A percentile compares a stretch with the other conserved stretches of the same genome.
Conservation (phyloP, 2,329 filamentous ascomycete genomes). For the Chaetomium globosum region DNA sequence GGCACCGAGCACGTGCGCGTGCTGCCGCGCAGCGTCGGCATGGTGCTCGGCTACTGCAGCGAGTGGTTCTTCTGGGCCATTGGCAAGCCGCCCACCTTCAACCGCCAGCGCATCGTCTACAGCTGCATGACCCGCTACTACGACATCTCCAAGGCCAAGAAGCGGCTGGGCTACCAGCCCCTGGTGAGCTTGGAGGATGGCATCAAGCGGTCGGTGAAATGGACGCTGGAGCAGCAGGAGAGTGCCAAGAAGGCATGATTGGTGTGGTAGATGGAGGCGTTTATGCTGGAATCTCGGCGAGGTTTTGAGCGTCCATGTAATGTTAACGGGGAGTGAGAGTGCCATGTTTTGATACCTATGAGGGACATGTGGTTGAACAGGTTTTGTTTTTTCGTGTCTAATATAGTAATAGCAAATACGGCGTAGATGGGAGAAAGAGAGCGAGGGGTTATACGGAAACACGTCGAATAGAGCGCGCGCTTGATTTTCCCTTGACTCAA, state of each 20-base stretch:
- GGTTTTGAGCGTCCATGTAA: slow-evolving; percentile 1
- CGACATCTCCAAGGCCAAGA: slow-evolving; percentile 74
- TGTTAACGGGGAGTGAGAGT: too few relatives aligned
- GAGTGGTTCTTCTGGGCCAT: slow-evolving; percentile 56
- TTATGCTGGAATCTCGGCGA: not conserved
- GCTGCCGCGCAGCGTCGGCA: slow-evolving; percentile 55
- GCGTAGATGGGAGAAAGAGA: not conserved
- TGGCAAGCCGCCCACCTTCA: slow-evolving; percentile 60
- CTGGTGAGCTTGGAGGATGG: slow-evolving; percentile 69
- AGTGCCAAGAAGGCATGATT: slow-evolving; percentile 23
- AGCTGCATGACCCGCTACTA: slow-evolving; percentile 78
- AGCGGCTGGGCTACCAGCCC: slow-evolving; percentile 68
- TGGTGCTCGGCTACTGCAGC: slow-evolving; percentile 55
- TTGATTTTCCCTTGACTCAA: slow-evolving; percentile 9
- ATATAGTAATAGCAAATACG: slow-evolving; percentile 18
- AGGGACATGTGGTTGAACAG: not conserved
- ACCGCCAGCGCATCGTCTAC: slow-evolving; percentile 63
- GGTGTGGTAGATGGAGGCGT: too few relatives aligned
- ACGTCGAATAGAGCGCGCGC: slow-evolving; percentile 10
- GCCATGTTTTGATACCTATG: slow-evolving; percentile 15
- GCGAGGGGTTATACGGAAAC: not conserved
- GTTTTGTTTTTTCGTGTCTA: slow-evolving; percentile 13
- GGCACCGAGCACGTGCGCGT: slow-evolving; percentile 60
- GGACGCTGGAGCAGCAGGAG: slow-evolving; percentile 58
- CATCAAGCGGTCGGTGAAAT: slow-evolving; percentile 55